Conservation (phyloP, 139 green algal genomes). For the Closterium sp. region DNA sequence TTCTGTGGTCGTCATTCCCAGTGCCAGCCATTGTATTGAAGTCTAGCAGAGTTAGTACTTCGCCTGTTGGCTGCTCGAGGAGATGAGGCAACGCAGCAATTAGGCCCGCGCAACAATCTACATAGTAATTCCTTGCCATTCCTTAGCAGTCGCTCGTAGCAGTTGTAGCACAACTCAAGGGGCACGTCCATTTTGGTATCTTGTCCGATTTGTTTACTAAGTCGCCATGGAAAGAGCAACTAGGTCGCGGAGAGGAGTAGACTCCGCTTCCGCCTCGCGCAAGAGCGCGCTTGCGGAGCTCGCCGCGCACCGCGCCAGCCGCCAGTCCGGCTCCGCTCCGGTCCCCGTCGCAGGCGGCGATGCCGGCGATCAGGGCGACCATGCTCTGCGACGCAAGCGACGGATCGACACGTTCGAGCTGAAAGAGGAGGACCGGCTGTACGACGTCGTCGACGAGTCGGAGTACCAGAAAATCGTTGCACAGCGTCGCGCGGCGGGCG, state of each 20-base stretch:
- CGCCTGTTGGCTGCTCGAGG: not conserved
- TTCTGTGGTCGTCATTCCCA: too few relatives aligned
- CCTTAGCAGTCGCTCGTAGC: too few relatives aligned
- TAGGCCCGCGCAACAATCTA: not conserved
- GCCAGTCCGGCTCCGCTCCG: not conserved
- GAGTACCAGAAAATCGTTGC: slow-evolving; percentile 82
- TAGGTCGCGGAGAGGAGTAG: not conserved
- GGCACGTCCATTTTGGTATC: not conserved
- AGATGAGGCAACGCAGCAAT: not conserved
- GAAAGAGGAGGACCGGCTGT: slow-evolving; percentile 79
- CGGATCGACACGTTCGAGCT: slow-evolving; percentile 63
- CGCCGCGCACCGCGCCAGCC: not conserved
- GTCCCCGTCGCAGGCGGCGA: not conserved
- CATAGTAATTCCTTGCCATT: too few relatives aligned
- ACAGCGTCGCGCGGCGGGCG: slow-evolving; percentile 72
- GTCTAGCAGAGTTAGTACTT: too few relatives aligned
- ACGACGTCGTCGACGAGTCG: slow-evolving; percentile 86
- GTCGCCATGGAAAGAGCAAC: not conserved
- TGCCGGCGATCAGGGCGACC: slow-evolving; percentile 54
- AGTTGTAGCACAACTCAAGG: not conserved
- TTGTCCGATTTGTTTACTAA: not conserved
- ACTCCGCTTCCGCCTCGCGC: not conserved
- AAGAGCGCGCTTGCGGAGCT: slow-evolving; percentile 10
- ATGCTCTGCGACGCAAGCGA: not conserved
- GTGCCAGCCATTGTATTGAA: too few relatives aligned